These are phyloP conservation scores for Neofusicoccum umdonicola DNA, from an alignment of 2,329 filamentous ascomycete species.

Conservation along the genomic window DNA sequence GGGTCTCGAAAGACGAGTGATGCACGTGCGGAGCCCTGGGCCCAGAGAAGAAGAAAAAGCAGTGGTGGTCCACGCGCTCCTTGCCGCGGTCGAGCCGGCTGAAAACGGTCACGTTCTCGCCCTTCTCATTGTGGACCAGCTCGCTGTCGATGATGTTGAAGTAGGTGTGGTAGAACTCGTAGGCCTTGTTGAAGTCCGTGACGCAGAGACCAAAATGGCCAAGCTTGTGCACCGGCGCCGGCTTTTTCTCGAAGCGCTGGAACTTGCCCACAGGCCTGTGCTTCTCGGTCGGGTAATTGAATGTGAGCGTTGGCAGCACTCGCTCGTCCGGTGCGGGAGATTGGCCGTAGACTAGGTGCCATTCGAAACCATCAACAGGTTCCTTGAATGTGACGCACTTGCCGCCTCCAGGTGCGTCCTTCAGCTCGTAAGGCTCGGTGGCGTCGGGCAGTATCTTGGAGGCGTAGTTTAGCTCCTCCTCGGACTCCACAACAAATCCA, in stretches of 20 bases:
- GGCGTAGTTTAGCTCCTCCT: constrained; percentile 53
- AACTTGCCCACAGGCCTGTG: constrained; percentile 45
- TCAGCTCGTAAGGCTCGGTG: constrained; percentile 46
- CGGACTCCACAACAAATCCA: constrained; percentile 54
- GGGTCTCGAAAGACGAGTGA: constrained; percentile 67
- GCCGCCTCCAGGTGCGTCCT: constrained; percentile 51
- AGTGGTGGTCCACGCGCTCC: constrained; percentile 55
- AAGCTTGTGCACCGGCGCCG: constrained; percentile 25
- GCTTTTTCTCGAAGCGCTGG: constrained; percentile 40
- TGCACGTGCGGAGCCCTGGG: constrained; percentile 53
- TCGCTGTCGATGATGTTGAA: constrained; percentile 51
- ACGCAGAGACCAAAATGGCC: constrained; percentile 50
- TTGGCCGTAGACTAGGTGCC: constrained; percentile 57
- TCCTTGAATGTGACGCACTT: constrained; percentile 41
- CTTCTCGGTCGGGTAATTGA: constrained; percentile 52
- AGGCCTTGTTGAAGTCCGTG: constrained; percentile 35
- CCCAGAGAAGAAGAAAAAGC: constrained; percentile 50
- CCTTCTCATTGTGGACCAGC: constrained; percentile 27
- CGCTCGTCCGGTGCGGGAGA: constrained; percentile 36
- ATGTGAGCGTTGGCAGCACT: constrained; percentile 43
- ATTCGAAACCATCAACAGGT: constrained; percentile 49
- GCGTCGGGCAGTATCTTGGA: constrained; percentile 46
- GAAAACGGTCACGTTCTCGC: constrained; percentile 49
- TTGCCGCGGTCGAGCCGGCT: constrained; percentile 54
- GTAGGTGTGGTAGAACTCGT: constrained; percentile 45